Conservation (phyloP, 768 basidiomycete genomes). For the Rhizopogon rudus region DNA sequence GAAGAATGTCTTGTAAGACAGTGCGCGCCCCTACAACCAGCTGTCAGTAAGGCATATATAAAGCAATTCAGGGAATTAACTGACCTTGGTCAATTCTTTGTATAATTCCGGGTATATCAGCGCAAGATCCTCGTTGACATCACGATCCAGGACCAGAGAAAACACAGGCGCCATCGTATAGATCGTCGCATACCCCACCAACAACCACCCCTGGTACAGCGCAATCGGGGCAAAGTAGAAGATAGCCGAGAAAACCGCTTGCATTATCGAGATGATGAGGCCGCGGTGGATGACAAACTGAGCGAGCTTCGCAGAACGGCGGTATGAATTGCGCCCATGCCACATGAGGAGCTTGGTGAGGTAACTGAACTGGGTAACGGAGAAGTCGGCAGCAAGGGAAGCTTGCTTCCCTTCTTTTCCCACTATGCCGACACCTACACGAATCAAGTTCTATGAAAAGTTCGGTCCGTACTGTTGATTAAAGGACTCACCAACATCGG, state of each 20-base stretch:
- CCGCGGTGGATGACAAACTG: constrained; percentile 99
- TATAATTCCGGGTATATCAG: constrained; percentile 96
- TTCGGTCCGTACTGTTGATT: neutral
- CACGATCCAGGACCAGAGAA: constrained; percentile 91
- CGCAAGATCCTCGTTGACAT: constrained; percentile 94
- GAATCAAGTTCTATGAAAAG: neutral
- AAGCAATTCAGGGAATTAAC: constrained; percentile 5
- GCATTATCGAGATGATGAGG: constrained; percentile 95
- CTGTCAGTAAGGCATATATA: constrained; percentile 2
- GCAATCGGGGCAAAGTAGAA: constrained; percentile 96
- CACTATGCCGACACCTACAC: constrained; percentile 88
- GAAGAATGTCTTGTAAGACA: constrained; percentile 99
- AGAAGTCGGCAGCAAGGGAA: constrained; percentile 98
- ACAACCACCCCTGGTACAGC: constrained; percentile 95
- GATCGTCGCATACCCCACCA: constrained; percentile 93
- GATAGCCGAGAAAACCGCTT: constrained; percentile 92
- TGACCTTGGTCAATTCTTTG: constrained; percentile 93
- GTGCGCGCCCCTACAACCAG: constrained; percentile 71
- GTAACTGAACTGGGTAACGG: constrained; percentile 93
- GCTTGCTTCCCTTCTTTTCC: constrained; percentile 99
- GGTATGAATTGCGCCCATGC: constrained; percentile 99
- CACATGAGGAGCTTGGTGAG: constrained; percentile 95
- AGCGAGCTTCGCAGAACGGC: constrained; percentile 94
- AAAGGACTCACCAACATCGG: constrained; percentile 81
- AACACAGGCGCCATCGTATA: constrained; percentile 99